Percentiles rank a stretch among this genome's conserved stretches.
phyloP scores from a whole-genome alignment of 345 rosid genomes.

The Viola odorata region DNA sequence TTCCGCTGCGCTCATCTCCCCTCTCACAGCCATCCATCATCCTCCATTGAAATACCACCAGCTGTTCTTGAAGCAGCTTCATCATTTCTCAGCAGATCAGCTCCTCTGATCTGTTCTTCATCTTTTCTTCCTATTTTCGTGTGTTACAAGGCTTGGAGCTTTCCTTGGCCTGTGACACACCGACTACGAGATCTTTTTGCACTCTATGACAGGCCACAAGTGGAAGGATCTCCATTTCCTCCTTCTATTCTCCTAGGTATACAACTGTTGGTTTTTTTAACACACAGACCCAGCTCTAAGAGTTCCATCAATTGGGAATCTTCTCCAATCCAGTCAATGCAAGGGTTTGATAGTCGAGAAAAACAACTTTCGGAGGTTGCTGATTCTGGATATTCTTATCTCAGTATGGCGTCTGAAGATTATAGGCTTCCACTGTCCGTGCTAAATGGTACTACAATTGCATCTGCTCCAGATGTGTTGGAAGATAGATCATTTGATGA shows the following conservation, averaged over 20 bases:
- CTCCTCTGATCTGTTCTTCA: too few species aligned
- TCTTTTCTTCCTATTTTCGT: too few species aligned
- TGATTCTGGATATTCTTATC: conserved; percentile 19
- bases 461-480: conserved; percentile 22
- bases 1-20: too few species aligned
- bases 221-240: conserved; percentile 75
- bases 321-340: conserved; percentile 27
- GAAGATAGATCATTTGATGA: conserved; percentile 33
- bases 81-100: too few species aligned
- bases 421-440: conserved; percentile 20
- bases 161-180: too few species aligned
- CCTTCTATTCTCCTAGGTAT: conserved; percentile 61
- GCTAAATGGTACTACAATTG: conserved; percentile 20
- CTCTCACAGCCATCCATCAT: too few species aligned
- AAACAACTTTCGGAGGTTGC: conserved; percentile 23
- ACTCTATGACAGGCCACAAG: conserved; percentile 77
- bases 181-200: conserved; percentile 66
- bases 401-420: conserved; percentile 31
- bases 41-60: too few species aligned
- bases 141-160: too few species aligned
- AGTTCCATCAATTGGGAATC: conserved; percentile 44
- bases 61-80: too few species aligned
- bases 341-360: conserved; percentile 24
- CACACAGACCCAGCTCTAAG: conserved; percentile 34
- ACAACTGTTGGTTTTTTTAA: conserved; percentile 56